Conservation (phyloP, 306 rosid species). For the Cucumis sativus region DNA sequence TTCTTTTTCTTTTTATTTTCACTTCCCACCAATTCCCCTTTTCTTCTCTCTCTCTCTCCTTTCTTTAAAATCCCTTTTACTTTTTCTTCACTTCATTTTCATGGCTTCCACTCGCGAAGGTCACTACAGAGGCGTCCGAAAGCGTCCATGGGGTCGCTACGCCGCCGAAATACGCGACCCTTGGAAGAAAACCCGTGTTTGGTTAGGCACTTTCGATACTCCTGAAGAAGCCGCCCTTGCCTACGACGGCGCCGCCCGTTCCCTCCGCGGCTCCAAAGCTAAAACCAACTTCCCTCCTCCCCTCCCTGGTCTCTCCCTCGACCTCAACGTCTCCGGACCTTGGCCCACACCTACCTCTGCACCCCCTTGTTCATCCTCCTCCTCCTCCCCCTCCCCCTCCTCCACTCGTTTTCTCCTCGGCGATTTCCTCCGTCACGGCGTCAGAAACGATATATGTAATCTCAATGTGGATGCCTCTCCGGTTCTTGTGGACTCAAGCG, state of each 20-base stretch:
- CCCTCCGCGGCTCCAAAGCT: constrained; percentile 86
- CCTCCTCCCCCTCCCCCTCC: constrained; percentile 33
- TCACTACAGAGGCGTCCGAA: constrained; percentile 80
- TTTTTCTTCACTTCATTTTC: too few species aligned
- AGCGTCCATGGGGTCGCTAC: constrained; percentile 98
- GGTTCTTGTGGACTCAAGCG: background rate
- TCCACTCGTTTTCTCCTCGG: constrained; percentile 34
- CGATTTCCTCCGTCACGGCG: constrained; percentile 52
- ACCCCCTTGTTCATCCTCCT: constrained; percentile 16
- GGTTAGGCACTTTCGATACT: constrained; percentile 94
- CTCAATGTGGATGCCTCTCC: constrained; percentile 1
- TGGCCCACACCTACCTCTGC: background rate
- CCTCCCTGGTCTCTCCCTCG: constrained; percentile 8
- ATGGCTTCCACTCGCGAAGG: constrained; percentile 71
- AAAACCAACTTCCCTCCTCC: constrained; percentile 73
- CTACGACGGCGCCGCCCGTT: constrained; percentile 93
- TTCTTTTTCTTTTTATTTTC: background rate
- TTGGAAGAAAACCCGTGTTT: constrained; percentile 90
- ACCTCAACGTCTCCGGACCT: background rate
- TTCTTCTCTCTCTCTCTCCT: background rate
- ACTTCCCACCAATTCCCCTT: background rate
- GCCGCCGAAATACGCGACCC: constrained; percentile 98
- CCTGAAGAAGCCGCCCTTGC: constrained; percentile 94
- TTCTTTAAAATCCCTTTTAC: too few species aligned
- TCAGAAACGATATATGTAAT: constrained; percentile 19